Base-by-base conservation (phyloP, 208 protist genomes). In the Trypanosoma scelopori region DNA sequence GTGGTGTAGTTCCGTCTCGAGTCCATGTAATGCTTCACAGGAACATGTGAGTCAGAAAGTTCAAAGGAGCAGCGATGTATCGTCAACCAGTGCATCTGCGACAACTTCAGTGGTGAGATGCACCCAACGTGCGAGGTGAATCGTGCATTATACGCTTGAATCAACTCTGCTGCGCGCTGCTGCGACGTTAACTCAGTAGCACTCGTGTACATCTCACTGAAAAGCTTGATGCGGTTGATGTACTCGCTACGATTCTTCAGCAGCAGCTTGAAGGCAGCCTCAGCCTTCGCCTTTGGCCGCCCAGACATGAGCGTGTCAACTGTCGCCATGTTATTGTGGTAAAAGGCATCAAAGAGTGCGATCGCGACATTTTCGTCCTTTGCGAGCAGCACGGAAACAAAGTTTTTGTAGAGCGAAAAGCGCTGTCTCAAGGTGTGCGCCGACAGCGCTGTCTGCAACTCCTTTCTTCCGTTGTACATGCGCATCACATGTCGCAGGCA, bases 191-290 rank as follows among this genome's bases (percentile, higher is more conserved):
- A 41, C 53, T 87, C 77, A 27, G 67, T 81, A 27, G 53, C 74
- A 28, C 52, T 60, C 5, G 69, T 68, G 66, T 83, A 89, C 28
- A 71, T 66, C 32, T 67, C 59, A 62, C 82, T 91, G 73, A 91
- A 91, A 15, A 69, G 56, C 59, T 86, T 91, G 72, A 94, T 82
- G 41, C 81, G 83, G 52, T 92, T 84, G 60, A 94, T 85, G 74
- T 89, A 87, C 69, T 92, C 85, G 52, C 74, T 80, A 48, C 89
- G 81, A 1, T 76, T 74, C 62, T 89, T 87, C 35, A 92, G 78
- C 58, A 74, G 73, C 1, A 62, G 66, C 49, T 90, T 88, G 60
- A 84, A 76, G 2, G 85, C 85, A 16, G 77, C 48, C 47, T 92
- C 89, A 5, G 81, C 74, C 75, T 91, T 94, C 13, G 65, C 56